Base-by-base conservation (phyloP, 2,329 filamentous ascomycete genomes). In the Penicillium palitans region DNA sequence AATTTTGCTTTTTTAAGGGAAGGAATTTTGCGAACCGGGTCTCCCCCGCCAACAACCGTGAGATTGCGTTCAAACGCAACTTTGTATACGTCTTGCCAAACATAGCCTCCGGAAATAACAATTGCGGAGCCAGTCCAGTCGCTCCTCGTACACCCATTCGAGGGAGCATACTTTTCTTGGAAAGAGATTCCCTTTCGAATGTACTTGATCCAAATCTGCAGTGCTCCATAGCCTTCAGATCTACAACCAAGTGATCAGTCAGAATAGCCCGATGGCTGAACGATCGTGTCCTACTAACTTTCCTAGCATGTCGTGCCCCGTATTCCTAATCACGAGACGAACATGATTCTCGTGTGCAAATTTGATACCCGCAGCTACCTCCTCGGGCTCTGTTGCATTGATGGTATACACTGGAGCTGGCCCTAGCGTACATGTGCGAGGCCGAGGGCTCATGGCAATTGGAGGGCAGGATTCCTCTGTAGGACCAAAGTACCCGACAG, bases 191-290 rank as follows among this genome's bases (percentile, higher is more conserved):
- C 71, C n/a, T 63, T 66, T 19, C 67, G 57, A 2, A 74, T 55
- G 37, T 74, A 62, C 31, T 66, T 66, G 19, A 61, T 61, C 71
- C 72, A 75, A 19, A 76, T 61, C 42, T 68, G 63, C 24, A 76
- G 59, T 42, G 68, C 66, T 6, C 68, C 68, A 29, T 68, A 67
- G 35, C 72, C 66, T 47, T 68, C 61, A 9, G 69, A 70, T 49
- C 70, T 71, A n/a, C 5, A 17, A 10, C 2, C 8, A 19, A 44
- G n/a, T 21, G 3, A 54, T 17, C 12, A 13, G 33, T 50, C 15
- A 50, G 13, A 35, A 6, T 15, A 15, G 31, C 13, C 13, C 13
- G 13, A 15, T 35, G 13, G 31, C 13, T 35, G 13, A 15, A 35
- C 13, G 13, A 6, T 35, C 5, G 13, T 35, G 31, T 35, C 13